phyloP scores from a whole-genome alignment of 306 rosid species.

The Begonia masoniana region DNA sequence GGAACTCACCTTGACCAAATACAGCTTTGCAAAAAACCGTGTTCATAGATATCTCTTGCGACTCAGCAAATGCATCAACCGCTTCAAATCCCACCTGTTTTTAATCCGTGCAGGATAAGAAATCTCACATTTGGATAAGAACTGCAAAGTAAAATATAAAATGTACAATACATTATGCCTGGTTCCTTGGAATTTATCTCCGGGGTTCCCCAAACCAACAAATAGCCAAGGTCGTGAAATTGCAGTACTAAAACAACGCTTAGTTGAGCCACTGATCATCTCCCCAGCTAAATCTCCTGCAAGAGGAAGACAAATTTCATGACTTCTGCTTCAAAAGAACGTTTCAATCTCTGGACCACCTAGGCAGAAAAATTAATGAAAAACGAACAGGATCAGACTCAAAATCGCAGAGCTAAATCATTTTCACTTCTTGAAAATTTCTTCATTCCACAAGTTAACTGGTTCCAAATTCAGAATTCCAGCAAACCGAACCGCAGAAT shows the following conservation, averaged over 20 bases:
- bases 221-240: slow-evolving; percentile 66
- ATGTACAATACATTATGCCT: slow-evolving; percentile 55
- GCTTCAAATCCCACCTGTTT: slow-evolving; percentile 74
- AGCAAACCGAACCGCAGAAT: too few relatives aligned
- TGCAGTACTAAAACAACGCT: slow-evolving; percentile 36
- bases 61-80: slow-evolving; percentile 74
- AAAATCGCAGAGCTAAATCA: too few relatives aligned
- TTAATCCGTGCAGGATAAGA: slow-evolving; percentile 3
- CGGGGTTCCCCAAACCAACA: slow-evolving; percentile 84
- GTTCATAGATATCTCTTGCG: slow-evolving; percentile 48
- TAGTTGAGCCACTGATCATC: slow-evolving; percentile 35
- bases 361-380: too few relatives aligned
- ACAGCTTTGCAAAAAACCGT: slow-evolving; percentile 64
- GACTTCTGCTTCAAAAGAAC: too few relatives aligned
- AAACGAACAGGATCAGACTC: too few relatives aligned
- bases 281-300: not conserved
- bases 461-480: too few relatives aligned
- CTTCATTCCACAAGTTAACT: too few relatives aligned
- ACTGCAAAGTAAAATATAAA: not conserved
- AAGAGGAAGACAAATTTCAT: too few relatives aligned
- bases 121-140: not conserved
- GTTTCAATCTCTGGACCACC: too few relatives aligned
- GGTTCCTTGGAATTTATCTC: slow-evolving; percentile 68
- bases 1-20: slow-evolving; percentile 57
- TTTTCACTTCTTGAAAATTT: too few relatives aligned